Evolutionary conservation across 208 protist genomes (phyloP).

Genomic region (Acanthamoeba comandoni): DNA sequence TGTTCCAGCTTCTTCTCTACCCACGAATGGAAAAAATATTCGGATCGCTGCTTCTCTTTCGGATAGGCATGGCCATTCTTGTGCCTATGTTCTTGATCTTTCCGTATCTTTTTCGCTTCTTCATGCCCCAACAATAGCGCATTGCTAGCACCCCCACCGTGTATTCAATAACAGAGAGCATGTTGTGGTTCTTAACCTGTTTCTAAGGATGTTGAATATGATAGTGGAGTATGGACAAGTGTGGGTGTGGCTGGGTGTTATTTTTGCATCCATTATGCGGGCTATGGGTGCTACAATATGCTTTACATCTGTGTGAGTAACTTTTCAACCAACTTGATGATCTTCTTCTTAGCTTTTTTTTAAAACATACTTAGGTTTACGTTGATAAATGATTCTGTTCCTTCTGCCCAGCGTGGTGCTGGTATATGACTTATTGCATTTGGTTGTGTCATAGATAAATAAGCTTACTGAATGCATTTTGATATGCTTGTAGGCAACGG

Average conservation of each 20-base stretch:
- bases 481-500: neutral
- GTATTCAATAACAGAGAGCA: no score
- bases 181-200: no score
- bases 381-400: slow-evolving; percentile 48
- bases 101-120: neutral
- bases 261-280: neutral
- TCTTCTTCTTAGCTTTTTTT: neutral
- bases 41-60: slow-evolving; percentile 32
- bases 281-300: slow-evolving; percentile 16
- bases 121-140: neutral
- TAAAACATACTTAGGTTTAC: neutral
- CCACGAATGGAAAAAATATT: neutral
- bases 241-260: slow-evolving; percentile 16
- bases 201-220: slow-evolving; percentile 12
- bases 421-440: slow-evolving; percentile 5
- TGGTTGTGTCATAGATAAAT: neutral
- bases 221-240: neutral
- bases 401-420: neutral
- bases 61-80: neutral
- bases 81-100: neutral
- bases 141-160: slow-evolving; percentile 2
- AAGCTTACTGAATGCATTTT: neutral
- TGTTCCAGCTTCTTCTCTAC: slow-evolving; percentile 17
- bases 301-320: neutral
- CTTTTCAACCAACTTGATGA: neutral